Conservation (phyloP, 2,329 filamentous ascomycete genomes). For the Orbilia javanica region DNA sequence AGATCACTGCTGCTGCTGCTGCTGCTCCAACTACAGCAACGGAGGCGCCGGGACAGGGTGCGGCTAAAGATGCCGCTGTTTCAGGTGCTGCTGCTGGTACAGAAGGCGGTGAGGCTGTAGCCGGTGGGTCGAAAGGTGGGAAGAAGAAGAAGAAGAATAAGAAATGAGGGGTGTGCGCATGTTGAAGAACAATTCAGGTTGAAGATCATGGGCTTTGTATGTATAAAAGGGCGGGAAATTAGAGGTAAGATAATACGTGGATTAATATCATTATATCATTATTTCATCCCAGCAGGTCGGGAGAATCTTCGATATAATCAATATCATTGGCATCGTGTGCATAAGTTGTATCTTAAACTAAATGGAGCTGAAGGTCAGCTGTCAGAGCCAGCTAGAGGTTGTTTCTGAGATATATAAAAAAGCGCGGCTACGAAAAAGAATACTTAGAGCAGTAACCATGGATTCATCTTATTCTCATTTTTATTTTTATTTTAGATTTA, state of each 20-base stretch:
- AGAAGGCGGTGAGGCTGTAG: conserved; percentile 65
- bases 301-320: no score
- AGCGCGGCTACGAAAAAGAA: background rate
- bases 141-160: conserved; percentile 59
- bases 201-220: conserved; percentile 52
- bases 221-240: background rate
- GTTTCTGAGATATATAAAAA: no score
- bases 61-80: conserved; percentile 64
- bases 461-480: background rate
- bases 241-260: background rate
- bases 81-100: conserved; percentile 64
- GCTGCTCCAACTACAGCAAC: background rate
- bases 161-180: conserved; percentile 33
- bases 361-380: no score
- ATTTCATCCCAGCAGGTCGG: no score
- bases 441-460: background rate
- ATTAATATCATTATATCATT: background rate
- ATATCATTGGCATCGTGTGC: no score
- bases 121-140: conserved; percentile 61
- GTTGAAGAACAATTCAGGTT: conserved; percentile 16
- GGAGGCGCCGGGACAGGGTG: conserved; percentile 54
- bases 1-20: conserved; percentile 48
- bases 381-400: no score
- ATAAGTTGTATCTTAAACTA: no score
- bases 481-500: background rate